phyloP scores from a whole-genome alignment of 495 filamentous ascomycete genomes.

The Thermothielavioides terrestris region DNA sequence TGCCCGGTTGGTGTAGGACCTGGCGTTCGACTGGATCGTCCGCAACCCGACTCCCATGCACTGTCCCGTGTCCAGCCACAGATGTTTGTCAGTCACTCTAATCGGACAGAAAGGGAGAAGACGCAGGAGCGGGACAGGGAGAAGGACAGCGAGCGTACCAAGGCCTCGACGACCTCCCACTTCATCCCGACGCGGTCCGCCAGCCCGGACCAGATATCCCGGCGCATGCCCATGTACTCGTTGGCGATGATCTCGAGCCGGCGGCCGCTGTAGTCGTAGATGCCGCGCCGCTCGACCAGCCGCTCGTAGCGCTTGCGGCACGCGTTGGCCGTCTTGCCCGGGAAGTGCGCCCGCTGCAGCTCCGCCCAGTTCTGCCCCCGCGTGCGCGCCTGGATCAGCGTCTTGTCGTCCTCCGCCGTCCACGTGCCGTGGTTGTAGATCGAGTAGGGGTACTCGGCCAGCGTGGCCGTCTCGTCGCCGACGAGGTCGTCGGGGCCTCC shows the following conservation, averaged over 20 bases:
- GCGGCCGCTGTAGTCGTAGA: constrained; percentile 55
- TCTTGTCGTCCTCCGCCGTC: constrained; percentile 55
- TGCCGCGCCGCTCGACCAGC: constrained; percentile 54
- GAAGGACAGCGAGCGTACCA: constrained; percentile 55
- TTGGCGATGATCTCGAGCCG: constrained; percentile 55
- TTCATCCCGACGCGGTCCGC: constrained; percentile 54
- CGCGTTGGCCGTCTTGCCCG: constrained; percentile 64
- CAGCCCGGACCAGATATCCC: constrained; percentile 60
- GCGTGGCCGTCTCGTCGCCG: neutral
- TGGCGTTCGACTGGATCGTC: constrained; percentile 39
- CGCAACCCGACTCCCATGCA: constrained; percentile 42
- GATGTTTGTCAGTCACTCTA: no score
- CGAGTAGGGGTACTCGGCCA: constrained; percentile 20
- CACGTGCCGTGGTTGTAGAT: constrained; percentile 48
- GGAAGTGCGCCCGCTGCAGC: constrained; percentile 59
- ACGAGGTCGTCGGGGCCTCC: neutral
- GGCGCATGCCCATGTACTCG: constrained; percentile 57
- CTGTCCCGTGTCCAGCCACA: constrained; percentile 18
- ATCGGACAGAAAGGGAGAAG: no score
- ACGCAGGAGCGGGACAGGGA: no score
- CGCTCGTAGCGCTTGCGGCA: constrained; percentile 74
- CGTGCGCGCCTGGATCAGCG: constrained; percentile 51
- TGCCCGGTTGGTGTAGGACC: constrained; percentile 39
- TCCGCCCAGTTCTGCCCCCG: constrained; percentile 62
- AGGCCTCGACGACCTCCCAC: constrained; percentile 60